Evolutionary conservation across 805 yeast genomes (phyloP), one percentile per base, ranked within the genome.

Genomic region (Naumovozyma castellii): DNA sequence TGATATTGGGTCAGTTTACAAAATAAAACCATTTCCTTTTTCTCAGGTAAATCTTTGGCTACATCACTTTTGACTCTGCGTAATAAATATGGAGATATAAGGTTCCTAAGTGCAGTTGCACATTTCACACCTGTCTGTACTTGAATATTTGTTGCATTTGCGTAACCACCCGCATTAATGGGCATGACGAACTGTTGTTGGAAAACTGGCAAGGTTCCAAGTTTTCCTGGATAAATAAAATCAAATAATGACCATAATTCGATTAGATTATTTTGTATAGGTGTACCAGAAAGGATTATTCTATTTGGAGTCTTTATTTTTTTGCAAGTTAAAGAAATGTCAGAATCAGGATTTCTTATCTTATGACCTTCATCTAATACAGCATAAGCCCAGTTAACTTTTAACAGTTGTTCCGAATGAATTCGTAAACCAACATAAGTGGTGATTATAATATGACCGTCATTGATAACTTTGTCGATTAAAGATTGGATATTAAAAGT

Each of bases 351-450:
- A 56, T 92, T 92, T 50, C 97, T 70, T 40, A 92, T 92, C 61
- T 90, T 92, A 61, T 92, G 98, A 1, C 98, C 98, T 58, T 92
- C 98, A 61, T 90, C 98, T 9, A 90, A 62, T 0, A 90, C 85
- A 14, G 80, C 90, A 54, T 88, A 90, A 1, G 88, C 87, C 97
- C 97, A 92, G 35, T 74, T 66, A 9, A 72, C 67, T 0, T 83
- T 76, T n/a, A 85, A 59, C 3, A 85, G 59, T 16, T 71, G 62
- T 27, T 74, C 73, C 3, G 83, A 67, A 56, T 85, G 84, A 8
- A 82, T 71, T 43, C 81, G 66, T 37, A 92, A 62, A 0, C 95
- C 95, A 4, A 85, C 94, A 57, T 92, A 92, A 0, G 97, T 88
- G 1, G 98, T 92, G 5, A 92, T 76, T 5, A 92, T 56, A 2